These are phyloP conservation scores for Leishmania arabica DNA, from an alignment of 208 protist species.

Conservation along the genomic window DNA sequence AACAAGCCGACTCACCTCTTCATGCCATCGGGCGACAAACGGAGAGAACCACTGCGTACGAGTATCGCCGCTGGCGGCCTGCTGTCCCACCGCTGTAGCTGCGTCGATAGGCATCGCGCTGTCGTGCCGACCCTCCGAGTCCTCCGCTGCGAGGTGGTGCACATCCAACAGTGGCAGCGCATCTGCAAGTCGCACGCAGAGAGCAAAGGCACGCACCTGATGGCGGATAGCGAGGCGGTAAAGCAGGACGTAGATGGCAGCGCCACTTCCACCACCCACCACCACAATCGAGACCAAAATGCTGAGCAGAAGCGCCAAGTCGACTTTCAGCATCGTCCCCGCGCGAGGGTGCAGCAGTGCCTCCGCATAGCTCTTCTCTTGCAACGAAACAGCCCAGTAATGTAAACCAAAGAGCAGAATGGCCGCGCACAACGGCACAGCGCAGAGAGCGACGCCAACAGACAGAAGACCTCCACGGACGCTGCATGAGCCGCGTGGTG, in stretches of 20 bases:
- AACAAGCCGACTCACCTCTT: conserved; percentile 12
- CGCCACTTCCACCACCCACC: conserved; percentile 18
- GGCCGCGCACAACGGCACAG: conserved; percentile 23
- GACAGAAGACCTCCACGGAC: conserved; percentile 5
- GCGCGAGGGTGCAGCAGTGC: not conserved
- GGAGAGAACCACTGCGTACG: not conserved
- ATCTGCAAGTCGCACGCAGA: conserved; percentile 11
- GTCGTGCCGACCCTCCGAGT: not conserved
- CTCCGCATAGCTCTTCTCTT: conserved; percentile 9
- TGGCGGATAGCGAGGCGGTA: conserved; percentile 21
- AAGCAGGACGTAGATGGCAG: conserved; percentile 5
- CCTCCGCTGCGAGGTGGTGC: not conserved
- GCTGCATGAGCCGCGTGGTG: not conserved
- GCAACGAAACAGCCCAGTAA: conserved; percentile 38
- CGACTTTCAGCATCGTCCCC: conserved; percentile 19
- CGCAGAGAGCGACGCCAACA: conserved; percentile 12
- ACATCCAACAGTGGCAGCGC: not conserved
- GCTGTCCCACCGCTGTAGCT: not conserved
- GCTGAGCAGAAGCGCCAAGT: conserved; percentile 26
- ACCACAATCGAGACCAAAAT: conserved; percentile 12
- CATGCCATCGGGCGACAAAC: conserved; percentile 13
- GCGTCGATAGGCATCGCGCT: not conserved
- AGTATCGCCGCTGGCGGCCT: not conserved
- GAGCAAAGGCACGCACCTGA: conserved; percentile 18
- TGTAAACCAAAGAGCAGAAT: conserved; percentile 44